Conservation (phyloP, 1,284 basidiomycete genomes). For the Pseudozyma pruni region DNA sequence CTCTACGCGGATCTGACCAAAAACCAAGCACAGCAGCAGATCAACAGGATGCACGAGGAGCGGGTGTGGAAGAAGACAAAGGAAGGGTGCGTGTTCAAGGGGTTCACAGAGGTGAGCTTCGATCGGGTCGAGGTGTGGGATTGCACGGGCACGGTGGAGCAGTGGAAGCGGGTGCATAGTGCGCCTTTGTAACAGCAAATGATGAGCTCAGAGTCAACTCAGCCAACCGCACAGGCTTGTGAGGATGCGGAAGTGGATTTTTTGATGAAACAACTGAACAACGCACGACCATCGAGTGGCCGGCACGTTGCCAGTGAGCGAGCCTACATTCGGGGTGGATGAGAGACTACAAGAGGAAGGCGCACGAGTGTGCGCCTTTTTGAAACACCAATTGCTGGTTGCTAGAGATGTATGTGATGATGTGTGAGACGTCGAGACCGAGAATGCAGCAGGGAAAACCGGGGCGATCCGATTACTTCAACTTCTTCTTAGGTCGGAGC, state of each 20-base stretch:
- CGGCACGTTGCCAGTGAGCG: neutral
- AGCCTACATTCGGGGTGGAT: neutral
- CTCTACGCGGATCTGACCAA: conserved; percentile 29
- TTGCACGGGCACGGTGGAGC: conserved; percentile 21
- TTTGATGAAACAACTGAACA: conserved; percentile 20
- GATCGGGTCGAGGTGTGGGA: conserved; percentile 21
- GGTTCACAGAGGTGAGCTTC: conserved; percentile 8
- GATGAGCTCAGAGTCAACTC: neutral
- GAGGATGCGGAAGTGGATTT: too few relatives aligned
- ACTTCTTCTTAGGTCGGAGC: conserved; percentile 85
- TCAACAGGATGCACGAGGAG: conserved; percentile 10
- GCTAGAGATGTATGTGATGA: conserved; percentile 1
- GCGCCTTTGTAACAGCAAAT: conserved; percentile 9
- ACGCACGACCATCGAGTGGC: neutral
- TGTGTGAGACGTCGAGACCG: conserved; percentile 10
- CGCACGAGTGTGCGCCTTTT: too few relatives aligned
- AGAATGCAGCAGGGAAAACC: neutral
- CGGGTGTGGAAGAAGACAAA: neutral
- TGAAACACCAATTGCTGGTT: too few relatives aligned
- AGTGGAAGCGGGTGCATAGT: conserved; percentile 19
- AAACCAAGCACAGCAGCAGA: conserved; percentile 18
- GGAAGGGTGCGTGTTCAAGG: conserved; percentile 4
- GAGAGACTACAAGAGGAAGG: neutral
- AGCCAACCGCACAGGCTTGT: neutral
- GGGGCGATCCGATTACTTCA: conserved; percentile 78